A percentile compares a stretch with the other conserved stretches of the same genome.
Evolutionary conservation across 208 protist genomes (phyloP).

Genomic region (Sergeia podlipaevii): DNA sequence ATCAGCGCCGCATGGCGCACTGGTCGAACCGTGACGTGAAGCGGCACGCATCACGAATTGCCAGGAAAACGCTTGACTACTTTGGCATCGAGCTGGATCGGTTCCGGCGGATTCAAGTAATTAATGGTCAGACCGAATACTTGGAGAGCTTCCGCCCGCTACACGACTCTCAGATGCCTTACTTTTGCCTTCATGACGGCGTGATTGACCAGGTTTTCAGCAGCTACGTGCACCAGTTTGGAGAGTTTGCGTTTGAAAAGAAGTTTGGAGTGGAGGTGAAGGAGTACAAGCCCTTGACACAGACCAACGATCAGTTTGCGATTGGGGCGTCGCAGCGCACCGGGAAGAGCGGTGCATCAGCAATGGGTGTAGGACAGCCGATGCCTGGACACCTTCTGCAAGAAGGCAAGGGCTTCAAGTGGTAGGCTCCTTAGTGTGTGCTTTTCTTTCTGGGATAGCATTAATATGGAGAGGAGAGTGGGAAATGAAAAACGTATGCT

Average conservation of each 20-base stretch:
- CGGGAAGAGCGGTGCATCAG: constrained; percentile 10
- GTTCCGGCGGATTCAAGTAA: constrained; percentile 85
- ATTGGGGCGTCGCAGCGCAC: constrained; percentile 21
- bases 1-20: constrained; percentile 79
- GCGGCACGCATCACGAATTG: constrained; percentile 69
- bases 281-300: constrained; percentile 68
- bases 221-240: constrained; percentile 86
- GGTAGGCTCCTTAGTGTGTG: no score
- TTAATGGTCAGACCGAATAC: constrained; percentile 87
- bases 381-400: constrained; percentile 80
- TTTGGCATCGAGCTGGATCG: constrained; percentile 85
- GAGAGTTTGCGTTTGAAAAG: constrained; percentile 89
- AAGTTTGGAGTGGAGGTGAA: constrained; percentile 71
- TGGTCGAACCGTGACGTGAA: constrained; percentile 90
- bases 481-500: no score
- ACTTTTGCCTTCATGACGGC: constrained; percentile 87
- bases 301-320: constrained; percentile 55
- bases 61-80: constrained; percentile 80
- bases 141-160: constrained; percentile 62
- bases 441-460: no score
- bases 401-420: constrained; percentile 67
- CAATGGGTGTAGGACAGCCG: constrained; percentile 46
- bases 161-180: constrained; percentile 84
- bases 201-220: constrained; percentile 78
- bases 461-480: no score